A percentile compares a stretch with the other conserved stretches of the same genome.
phyloP scores from a whole-genome alignment of 202 grass and related monocot species.

The Musa balbisiana region DNA sequence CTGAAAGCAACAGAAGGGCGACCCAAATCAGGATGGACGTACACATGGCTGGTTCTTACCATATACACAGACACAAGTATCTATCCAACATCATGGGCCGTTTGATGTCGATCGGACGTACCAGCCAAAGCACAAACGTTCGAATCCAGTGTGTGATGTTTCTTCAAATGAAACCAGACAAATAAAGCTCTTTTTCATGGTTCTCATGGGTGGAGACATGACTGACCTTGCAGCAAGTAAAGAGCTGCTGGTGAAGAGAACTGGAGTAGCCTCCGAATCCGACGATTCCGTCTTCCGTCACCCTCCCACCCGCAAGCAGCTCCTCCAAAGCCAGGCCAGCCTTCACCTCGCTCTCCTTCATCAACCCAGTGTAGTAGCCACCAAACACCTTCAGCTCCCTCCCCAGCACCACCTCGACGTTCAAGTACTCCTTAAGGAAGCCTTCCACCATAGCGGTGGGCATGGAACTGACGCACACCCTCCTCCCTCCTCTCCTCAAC shows the following conservation, averaged over 20 bases:
- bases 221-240: constrained; percentile 41
- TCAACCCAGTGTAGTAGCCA: constrained; percentile 52
- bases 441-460: constrained; percentile 66
- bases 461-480: constrained; percentile 61
- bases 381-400: constrained; percentile 46
- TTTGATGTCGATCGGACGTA: too few relatives aligned
- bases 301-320: not conserved
- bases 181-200: too few relatives aligned
- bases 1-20: constrained; percentile 18
- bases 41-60: too few relatives aligned
- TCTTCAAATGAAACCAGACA: too few relatives aligned
- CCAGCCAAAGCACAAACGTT: too few relatives aligned
- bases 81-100: too few relatives aligned
- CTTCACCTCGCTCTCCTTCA: constrained; percentile 25
- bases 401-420: constrained; percentile 50
- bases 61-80: too few relatives aligned
- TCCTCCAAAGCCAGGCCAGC: not conserved
- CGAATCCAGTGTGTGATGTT: too few relatives aligned
- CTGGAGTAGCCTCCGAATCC: constrained; percentile 22
- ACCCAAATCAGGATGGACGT: too few relatives aligned
- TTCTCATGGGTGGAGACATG: too few relatives aligned
- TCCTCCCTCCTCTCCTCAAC: constrained; percentile 15
- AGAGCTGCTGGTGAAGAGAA: constrained; percentile 14
- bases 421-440: constrained; percentile 58
- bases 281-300: constrained; percentile 10